Evolutionary conservation across 305 asterid genomes (phyloP), one percentile per base, ranked within the genome.

Genomic region (Coffea humblotiana): DNA sequence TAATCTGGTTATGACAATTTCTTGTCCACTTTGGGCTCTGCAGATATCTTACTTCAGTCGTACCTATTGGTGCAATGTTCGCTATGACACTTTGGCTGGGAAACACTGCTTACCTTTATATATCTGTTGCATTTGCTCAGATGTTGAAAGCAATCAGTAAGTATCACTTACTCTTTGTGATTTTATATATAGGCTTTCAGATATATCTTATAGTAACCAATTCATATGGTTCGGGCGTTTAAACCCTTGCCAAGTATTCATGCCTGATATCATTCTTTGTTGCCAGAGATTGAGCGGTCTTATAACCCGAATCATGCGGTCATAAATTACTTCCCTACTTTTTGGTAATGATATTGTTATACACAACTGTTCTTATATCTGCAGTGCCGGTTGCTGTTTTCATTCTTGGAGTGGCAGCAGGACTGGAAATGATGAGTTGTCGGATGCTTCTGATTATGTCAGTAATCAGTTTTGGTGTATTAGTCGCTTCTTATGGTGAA

Each of bases 31-130:
- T 54, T 13, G 79, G 18, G 51, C 52, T 77, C 14, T 68, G 58
- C 92, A 93, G 98, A 90, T 93, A 93, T 85, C 71, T 92, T 68
- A 83, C 88, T 51, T 93, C 97, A 7, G 97, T 93, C 74, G 80
- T 93, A 72, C 98, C 98, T 58, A 94, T 94, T 84, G 97, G 97
- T 78, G 97, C 97, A 32, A 94, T 93, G 98, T 94, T 94, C 82
- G 97, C 98, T 60, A 89, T 94, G 98, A 94, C 98, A 70, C 97
- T 93, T 76, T 94, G 98, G 98, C 96, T 94, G 19, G 98, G 98
- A 81, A 94, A 94, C 91, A 94, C 98, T 49, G 98, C 97, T 78
- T 94, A 94, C 90, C 98, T 94, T 82, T 94, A 94, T 85, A 94
- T 93, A 82, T 94, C 98, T n/a, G 98, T 94, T 86, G 80, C 98